Evolutionary conservation across 768 basidiomycete species (phyloP), one percentile per base, ranked within the genome.

Genomic region (Termitomyces sp.): DNA sequence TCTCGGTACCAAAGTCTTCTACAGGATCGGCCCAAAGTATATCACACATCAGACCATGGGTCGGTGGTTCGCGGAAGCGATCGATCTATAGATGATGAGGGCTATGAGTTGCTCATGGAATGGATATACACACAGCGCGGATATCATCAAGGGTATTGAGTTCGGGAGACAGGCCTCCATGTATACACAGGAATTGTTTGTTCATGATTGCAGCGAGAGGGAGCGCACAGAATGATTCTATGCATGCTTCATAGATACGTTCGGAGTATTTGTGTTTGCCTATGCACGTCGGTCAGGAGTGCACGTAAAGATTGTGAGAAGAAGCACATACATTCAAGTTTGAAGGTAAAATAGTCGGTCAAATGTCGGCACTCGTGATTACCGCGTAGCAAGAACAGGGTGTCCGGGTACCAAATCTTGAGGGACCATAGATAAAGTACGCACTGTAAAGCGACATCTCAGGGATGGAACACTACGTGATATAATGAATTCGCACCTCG

Each of bases 231-330:
- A 99, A 98, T 0, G 92, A 92, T 29, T 97, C 92, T 94, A 98
- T 96, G 81, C 92, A 95, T 27, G 93, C 94, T 59, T 99, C 94
- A 70, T 99, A 99, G 59, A 99, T 83, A 25, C 86, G 85, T 64
- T 98, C 96, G 8, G 93, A 94, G 73, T 99, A 99, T 76, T 98
- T 98, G 78, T 98, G 97, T 74, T 96, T 96, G 79, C 95, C 94
- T 97, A 67, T 25, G n/a, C 38, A 40, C 6, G n/a, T 51, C 50
- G 25, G 9, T 51, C 11, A 51, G 49, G 10, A 37, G 25, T 51
- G 25, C 37, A 40, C 6, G 37, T n/a, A 29, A 29, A 38, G 37
- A 29, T 38, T 12, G n/a, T 27, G 53, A 21, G 51, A 19, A 56
- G 19, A 10, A 43, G 27, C n/a, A 75, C 92, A 67, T 68, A 94